Evolutionary conservation across 2,329 filamentous ascomycete genomes (phyloP), one percentile per base, ranked within the genome.

Genomic region (Fusarium torreyae): DNA sequence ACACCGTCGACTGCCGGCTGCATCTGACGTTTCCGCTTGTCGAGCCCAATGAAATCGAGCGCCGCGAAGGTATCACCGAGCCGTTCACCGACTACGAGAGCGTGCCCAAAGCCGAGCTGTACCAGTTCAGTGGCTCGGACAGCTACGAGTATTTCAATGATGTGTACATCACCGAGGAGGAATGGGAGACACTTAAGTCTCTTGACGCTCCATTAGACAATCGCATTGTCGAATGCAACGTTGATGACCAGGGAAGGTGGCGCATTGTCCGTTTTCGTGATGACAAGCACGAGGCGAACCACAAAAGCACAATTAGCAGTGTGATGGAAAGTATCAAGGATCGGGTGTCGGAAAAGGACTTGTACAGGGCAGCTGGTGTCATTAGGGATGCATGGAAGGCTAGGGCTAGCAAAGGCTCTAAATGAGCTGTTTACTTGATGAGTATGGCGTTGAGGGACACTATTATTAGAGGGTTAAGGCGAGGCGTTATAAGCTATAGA

Each of bases 291-390:
- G 92, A 97, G 71, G 94, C 93, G 0, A 99, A 99, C 75, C 94
- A 98, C 80, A 91, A 92, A 63, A 90, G 84, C 18, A 95, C 93
- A 0, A 93, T 98, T 2, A 85, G 90, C 26, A 97, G 92, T 77
- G 96, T 99, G 6, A 86, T 98, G 62, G 91, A 95, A 69, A 97
- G 93, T 79, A 98, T 99, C 72, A 87, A 89, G 64, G 94, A 98
- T 75, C 90, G 89, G 2, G 94, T 99, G 13, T 92, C 89, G 0
- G 89, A 97, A 80, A 86, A 92, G 59, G 94, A 99, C 76, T 84
- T 99, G 34, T 86, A 94, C 45, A 86, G 82, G 3, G 86, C 88
- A 1, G 92, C 92, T 28, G 87, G 86, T 38, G 83, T 81, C n/a
- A 95, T 98, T 71, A 89, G 92, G 70, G 87, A 91, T 31, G 90